phyloP scores from a whole-genome alignment of 352 stramenopile genomes.

The Globisporangium sylvaticum region DNA sequence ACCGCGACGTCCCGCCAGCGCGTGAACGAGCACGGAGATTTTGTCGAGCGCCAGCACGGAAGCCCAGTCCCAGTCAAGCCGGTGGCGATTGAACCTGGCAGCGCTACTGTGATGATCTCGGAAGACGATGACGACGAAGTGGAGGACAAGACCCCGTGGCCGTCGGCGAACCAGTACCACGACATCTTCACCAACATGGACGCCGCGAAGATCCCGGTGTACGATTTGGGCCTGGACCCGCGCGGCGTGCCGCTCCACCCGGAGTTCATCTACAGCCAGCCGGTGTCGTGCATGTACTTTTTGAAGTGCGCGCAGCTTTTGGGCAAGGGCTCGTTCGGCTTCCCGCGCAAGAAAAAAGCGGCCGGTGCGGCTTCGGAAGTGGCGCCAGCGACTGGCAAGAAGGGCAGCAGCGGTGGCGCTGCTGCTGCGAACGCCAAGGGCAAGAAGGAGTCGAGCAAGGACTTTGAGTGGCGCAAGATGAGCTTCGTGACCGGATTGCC shows the following conservation, averaged over 20 bases:
- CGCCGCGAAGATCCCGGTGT: constrained; percentile 46
- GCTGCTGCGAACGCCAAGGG: constrained; percentile 21
- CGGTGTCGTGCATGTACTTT: constrained; percentile 76
- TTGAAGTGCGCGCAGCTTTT: constrained; percentile 55
- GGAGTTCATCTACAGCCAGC: constrained; percentile 75
- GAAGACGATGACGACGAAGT: constrained; percentile 32
- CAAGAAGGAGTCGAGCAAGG: constrained; percentile 57
- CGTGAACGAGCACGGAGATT: constrained; percentile 7
- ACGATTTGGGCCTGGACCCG: constrained; percentile 66
- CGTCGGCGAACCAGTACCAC: constrained; percentile 61
- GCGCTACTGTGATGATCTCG: constrained; percentile 8
- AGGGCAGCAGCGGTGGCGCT: constrained; percentile 18
- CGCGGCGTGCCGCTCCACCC: constrained; percentile 67
- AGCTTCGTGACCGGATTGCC: constrained; percentile 75
- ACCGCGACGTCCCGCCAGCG: constrained; percentile 16
- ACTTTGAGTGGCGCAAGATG: constrained; percentile 83
- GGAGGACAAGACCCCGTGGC: constrained; percentile 77
- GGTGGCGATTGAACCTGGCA: background rate
- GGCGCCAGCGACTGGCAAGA: constrained; percentile 11
- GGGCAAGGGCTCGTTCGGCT: constrained; percentile 68
- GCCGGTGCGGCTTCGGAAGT: constrained; percentile 13
- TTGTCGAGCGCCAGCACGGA: constrained; percentile 8
- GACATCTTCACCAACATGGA: constrained; percentile 41
- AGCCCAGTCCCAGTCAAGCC: background rate
- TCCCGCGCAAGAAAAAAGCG: constrained; percentile 58